Evolutionary conservation across 352 stramenopile genomes (phyloP), one percentile per base, ranked within the genome.

Genomic region (Phytophthora pinifolia): DNA sequence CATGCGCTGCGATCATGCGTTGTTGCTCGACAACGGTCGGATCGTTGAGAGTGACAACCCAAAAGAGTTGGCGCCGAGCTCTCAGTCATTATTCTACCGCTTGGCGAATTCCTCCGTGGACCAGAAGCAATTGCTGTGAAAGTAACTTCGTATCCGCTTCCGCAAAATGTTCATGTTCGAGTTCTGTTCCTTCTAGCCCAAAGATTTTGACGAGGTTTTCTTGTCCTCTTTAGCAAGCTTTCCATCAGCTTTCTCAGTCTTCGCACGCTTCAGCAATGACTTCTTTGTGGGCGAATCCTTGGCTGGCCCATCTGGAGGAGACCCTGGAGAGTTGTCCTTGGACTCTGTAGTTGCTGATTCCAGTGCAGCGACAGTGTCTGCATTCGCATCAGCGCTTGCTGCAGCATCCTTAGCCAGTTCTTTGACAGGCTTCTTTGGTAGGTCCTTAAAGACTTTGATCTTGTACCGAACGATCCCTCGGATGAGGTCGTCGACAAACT

Each of bases 1-100:
- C 53, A 86, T 98, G 65, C 76, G 97, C 37, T 98, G 89, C 58
- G 93, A 99, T 54, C 77, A 77, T 15, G 81, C 93, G 2, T 43
- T 93, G 3, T 35, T 95, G 4, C 67, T 95, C 9, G 81, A 89
- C 10, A 51, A 75, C 15, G 83, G 85, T 0, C 41, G 42, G 0
- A 49, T 93, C 6, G 73, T 67, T 9, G 85, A 93, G 57, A 70
- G 33, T 35, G 83, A 79, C 2, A 18, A 67, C 5, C 79, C 80
- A 2, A 56, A 62, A 9, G 53, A 66, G 5, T 52, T 89, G 29
- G 51, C 59, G 2, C 36, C 35, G 4, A 66, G 88, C 17, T 18
- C 65, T 4, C 59, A 46, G 9, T 83, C 76, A 6, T 54, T 70
- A 12, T 89, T 91, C 25, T 66, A 75, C 17, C 49, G 46, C 1